phyloP scores from a whole-genome alignment of 2,329 filamentous ascomycete species.

The Nigrospora osmanthi region DNA sequence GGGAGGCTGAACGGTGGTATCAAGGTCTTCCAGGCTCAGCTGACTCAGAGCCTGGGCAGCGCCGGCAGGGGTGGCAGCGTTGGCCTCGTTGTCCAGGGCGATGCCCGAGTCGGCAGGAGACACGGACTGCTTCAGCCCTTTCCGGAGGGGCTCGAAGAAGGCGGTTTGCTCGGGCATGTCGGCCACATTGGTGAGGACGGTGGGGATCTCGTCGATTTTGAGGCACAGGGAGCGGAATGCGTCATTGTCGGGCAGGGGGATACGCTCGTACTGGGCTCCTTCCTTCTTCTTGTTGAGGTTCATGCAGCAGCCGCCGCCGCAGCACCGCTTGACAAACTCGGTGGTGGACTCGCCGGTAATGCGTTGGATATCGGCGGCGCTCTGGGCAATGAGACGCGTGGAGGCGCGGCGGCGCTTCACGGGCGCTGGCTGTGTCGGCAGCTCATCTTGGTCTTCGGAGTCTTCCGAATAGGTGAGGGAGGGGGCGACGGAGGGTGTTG shows the following conservation, averaged over 20 bases:
- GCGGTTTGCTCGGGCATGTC: slow-evolving; percentile 70
- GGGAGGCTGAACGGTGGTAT: slow-evolving; percentile 66
- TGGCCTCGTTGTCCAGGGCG: slow-evolving; percentile 28
- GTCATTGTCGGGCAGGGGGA: slow-evolving; percentile 66
- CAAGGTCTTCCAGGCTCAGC: slow-evolving; percentile 33
- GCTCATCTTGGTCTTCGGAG: slow-evolving; percentile 45
- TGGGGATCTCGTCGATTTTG: slow-evolving; percentile 68
- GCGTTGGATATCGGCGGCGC: slow-evolving; percentile 51
- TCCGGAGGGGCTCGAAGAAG: slow-evolving; percentile 54
- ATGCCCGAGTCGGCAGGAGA: slow-evolving; percentile 43
- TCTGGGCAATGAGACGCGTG: slow-evolving; percentile 59
- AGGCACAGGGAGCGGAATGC: slow-evolving; percentile 76
- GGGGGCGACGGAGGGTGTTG: slow-evolving; percentile 44
- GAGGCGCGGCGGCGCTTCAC: slow-evolving; percentile 56
- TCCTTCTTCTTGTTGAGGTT: slow-evolving; percentile 34
- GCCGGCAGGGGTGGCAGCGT: slow-evolving; percentile 19
- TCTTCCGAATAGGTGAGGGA: slow-evolving; percentile 57
- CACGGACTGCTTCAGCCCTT: slow-evolving; percentile 22
- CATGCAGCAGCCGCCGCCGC: slow-evolving; percentile 58
- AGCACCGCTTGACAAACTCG: slow-evolving; percentile 54
- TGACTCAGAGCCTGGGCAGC: slow-evolving; percentile 11
- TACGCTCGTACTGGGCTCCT: slow-evolving; percentile 41
- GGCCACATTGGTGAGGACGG: slow-evolving; percentile 60
- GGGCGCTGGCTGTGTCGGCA: slow-evolving; percentile 33
- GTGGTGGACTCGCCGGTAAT: slow-evolving; percentile 58